Evolutionary conservation across 768 basidiomycete genomes (phyloP).

Genomic region (Mycena venus): DNA sequence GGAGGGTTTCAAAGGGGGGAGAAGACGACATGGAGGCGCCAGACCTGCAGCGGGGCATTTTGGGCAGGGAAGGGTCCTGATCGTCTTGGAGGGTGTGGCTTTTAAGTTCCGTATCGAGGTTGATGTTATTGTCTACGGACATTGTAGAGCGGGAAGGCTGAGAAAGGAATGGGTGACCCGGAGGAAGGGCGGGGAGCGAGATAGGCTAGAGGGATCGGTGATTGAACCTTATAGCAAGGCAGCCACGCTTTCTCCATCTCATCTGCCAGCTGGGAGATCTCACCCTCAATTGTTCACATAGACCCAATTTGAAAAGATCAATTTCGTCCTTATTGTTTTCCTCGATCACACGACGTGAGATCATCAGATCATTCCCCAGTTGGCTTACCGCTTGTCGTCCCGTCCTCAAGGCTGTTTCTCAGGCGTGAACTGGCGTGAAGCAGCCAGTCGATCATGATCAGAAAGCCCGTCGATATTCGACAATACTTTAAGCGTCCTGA

Average conservation of each 20-base stretch:
- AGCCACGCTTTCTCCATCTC: conserved; percentile 4
- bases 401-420: not conserved
- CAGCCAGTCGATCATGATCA: conserved; percentile 14
- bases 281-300: conserved; percentile 19
- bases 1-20: conserved; percentile 31
- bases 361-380: conserved; percentile 20
- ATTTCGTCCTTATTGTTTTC: not conserved
- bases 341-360: conserved; percentile 2
- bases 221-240: conserved; percentile 29
- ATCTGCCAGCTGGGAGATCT: conserved; percentile 8
- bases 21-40: conserved; percentile 20
- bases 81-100: conserved; percentile 2
- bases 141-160: not conserved
- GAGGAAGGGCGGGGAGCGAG: conserved; percentile 11
- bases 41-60: conserved; percentile 38
- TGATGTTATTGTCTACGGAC: conserved; percentile 30
- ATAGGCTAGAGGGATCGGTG: conserved; percentile 16
- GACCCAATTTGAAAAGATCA: conserved; percentile 17
- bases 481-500: not conserved
- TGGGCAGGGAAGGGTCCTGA: conserved; percentile 29
- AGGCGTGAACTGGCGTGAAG: not conserved
- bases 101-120: conserved; percentile 20
- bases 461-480: not conserved
- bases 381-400: not conserved
- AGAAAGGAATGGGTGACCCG: conserved; percentile 22